Conservation (phyloP, 1,284 basidiomycete genomes). For the Hemileia vastatrix region DNA sequence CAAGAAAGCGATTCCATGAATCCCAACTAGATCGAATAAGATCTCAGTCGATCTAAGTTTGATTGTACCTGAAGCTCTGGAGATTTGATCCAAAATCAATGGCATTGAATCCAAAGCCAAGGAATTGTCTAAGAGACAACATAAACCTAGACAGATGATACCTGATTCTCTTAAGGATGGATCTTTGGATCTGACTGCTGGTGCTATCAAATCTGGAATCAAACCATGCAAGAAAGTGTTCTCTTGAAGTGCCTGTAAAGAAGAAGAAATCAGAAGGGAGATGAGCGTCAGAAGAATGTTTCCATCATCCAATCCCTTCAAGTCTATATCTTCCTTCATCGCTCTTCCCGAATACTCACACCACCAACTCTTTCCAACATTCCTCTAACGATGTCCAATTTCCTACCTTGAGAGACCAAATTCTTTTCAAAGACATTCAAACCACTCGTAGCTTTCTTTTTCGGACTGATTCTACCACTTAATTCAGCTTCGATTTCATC, state of each 20-base stretch:
- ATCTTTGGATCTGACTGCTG: conserved; percentile 79
- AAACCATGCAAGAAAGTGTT: conserved; percentile 88
- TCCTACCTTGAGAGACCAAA: no score
- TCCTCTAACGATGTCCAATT: conserved; percentile 72
- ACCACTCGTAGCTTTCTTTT: conserved; percentile 10
- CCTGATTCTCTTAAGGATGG: conserved; percentile 73
- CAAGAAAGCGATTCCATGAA: conserved; percentile 36
- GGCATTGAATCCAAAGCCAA: background rate
- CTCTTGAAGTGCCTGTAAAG: conserved; percentile 67
- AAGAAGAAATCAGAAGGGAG: background rate
- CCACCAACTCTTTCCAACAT: conserved; percentile 85
- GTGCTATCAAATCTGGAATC: conserved; percentile 77
- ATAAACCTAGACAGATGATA: conserved; percentile 72
- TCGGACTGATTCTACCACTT: conserved; percentile 12
- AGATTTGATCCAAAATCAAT: no score
- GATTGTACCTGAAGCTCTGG: no score
- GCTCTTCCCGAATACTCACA: conserved; percentile 50
- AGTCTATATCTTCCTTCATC: background rate
- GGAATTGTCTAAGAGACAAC: conserved; percentile 70
- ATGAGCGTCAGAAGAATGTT: no score
- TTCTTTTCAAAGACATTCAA: no score
- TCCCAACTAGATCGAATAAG: conserved; percentile 39
- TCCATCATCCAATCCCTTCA: no score
- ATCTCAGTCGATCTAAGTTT: no score
- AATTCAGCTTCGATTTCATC: conserved; percentile 12